A percentile compares a stretch with the other conserved stretches of the same genome.
These are phyloP conservation scores for Russula sp. DNA, from an alignment of 768 basidiomycete genomes.

Conservation along the genomic window DNA sequence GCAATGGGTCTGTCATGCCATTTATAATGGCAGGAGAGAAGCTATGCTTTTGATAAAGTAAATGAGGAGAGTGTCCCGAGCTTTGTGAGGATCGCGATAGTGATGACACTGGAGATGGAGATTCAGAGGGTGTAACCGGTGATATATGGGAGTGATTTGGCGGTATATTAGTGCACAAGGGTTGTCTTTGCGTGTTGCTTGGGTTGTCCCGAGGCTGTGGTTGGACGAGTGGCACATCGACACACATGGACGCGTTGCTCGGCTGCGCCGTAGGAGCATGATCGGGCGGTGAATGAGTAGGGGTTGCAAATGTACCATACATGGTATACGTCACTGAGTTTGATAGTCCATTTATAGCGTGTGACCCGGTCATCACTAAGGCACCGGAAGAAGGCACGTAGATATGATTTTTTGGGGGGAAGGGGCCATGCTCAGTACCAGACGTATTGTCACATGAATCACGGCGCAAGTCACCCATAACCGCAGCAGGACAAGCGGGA, in stretches of 20 bases:
- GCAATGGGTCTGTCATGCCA: constrained; percentile 14
- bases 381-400: constrained; percentile 20
- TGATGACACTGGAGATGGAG: constrained; percentile 30
- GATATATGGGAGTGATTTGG: constrained; percentile 10
- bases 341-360: constrained; percentile 19
- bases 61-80: constrained; percentile 25
- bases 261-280: constrained; percentile 12
- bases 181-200: background rate
- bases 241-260: constrained; percentile 6
- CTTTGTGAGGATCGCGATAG: constrained; percentile 28
- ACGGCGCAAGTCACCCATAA: constrained; percentile 18
- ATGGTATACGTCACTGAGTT: constrained; percentile 16
- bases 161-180: constrained; percentile 1
- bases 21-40: constrained; percentile 4
- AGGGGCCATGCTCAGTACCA: constrained; percentile 20
- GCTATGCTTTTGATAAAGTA: constrained; percentile 22
- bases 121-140: constrained; percentile 20
- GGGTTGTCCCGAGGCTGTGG: constrained; percentile 16
- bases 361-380: constrained; percentile 25
- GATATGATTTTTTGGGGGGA: constrained; percentile 16
- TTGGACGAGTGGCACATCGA: constrained; percentile 15
- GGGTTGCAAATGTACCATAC: constrained; percentile 25
- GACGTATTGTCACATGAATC: constrained; percentile 23
- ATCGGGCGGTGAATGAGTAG: constrained; percentile 29
- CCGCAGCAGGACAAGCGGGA: constrained; percentile 14